phyloP scores from a whole-genome alignment of 1,284 basidiomycete genomes.

The Sporisorium exsertum region DNA sequence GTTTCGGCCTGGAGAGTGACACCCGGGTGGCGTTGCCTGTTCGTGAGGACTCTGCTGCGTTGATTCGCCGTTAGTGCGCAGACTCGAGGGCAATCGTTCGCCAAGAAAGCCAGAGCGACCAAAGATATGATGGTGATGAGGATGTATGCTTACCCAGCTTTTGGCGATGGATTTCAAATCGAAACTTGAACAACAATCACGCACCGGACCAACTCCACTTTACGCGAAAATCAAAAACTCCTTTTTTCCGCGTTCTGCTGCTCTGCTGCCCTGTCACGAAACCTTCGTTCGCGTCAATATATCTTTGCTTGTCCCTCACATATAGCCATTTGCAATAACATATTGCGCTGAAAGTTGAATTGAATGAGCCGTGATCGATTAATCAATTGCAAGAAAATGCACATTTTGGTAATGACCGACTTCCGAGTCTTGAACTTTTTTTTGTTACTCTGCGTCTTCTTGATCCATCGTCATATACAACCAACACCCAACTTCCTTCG shows the following conservation, averaged over 20 bases:
- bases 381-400: neutral
- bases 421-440: constrained; percentile 16
- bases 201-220: constrained; percentile 31
- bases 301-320: neutral
- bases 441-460: constrained; percentile 2
- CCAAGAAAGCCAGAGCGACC: neutral
- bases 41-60: neutral
- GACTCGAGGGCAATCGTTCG: neutral
- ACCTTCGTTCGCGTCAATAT: neutral
- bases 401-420: constrained; percentile 15
- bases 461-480: constrained; percentile 9
- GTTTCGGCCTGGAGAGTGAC: neutral
- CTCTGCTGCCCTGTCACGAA: neutral
- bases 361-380: neutral
- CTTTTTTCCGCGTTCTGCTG: constrained; percentile 3
- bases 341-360: neutral
- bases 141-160: constrained; percentile 27
- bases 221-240: constrained; percentile 19
- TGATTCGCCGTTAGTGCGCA: neutral
- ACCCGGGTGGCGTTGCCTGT: neutral
- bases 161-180: constrained; percentile 17
- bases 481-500: constrained; percentile 3
- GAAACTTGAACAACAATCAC: neutral
- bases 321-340: constrained; percentile 9
- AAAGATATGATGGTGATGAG: constrained; percentile 16